These are phyloP conservation scores for Albugo laibachii DNA, from an alignment of 352 stramenopile genomes.

Conservation along the genomic window DNA sequence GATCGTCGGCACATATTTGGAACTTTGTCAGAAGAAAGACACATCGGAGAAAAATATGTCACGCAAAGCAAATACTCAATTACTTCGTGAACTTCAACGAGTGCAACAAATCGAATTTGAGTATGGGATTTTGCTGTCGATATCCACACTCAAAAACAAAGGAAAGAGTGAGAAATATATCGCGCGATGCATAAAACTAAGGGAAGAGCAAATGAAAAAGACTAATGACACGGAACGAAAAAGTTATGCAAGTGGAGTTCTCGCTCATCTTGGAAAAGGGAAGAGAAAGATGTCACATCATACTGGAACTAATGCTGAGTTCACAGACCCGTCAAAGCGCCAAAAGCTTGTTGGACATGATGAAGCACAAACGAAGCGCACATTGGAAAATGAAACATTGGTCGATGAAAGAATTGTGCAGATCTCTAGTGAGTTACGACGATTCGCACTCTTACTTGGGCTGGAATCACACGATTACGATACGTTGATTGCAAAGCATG, in stretches of 20 bases:
- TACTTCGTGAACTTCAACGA: constrained; percentile 23
- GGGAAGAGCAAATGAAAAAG: constrained; percentile 3
- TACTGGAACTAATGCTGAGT: constrained; percentile 11
- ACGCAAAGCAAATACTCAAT: neutral
- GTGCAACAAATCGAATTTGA: constrained; percentile 21
- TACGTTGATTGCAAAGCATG: constrained; percentile 17
- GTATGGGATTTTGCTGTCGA: constrained; percentile 31
- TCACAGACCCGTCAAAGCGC: neutral
- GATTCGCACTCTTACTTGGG: constrained; percentile 24
- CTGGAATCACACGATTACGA: constrained; percentile 20
- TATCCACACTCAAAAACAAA: constrained; percentile 23
- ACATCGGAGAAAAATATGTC: too few relatives aligned
- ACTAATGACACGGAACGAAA: constrained; percentile 14
- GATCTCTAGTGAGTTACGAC: constrained; percentile 21
- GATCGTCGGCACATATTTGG: too few relatives aligned
- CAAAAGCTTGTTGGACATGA: neutral
- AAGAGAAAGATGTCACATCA: constrained; percentile 7
- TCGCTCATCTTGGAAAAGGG: neutral
- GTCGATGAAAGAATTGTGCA: constrained; percentile 18
- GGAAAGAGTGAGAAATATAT: constrained; percentile 11
- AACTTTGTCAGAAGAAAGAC: too few relatives aligned
- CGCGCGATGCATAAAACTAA: constrained; percentile 8
- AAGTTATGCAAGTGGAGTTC: constrained; percentile 16
- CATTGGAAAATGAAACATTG: constrained; percentile 6
- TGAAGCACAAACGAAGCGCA: constrained; percentile 2